Evolutionary conservation across 2,329 filamentous ascomycete species (phyloP).

Genomic region (Fusarium clavum): DNA sequence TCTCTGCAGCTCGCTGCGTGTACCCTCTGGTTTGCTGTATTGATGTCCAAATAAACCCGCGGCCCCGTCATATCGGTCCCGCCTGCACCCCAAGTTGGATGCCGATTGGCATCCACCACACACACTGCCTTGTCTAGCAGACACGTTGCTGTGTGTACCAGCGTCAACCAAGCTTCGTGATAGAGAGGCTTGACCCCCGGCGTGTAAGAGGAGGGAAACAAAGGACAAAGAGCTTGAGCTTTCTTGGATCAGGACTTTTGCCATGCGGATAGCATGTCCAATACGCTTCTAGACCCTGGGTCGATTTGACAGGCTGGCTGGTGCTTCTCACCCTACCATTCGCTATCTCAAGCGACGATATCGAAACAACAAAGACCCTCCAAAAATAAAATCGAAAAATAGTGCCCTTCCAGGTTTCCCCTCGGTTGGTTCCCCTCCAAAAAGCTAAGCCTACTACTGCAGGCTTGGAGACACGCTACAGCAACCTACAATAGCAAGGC

Average conservation of each 20-base stretch:
- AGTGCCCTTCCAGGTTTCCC: conserved; percentile 40
- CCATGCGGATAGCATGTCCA: conserved; percentile 17
- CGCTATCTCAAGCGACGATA: conserved; percentile 37
- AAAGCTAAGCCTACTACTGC: conserved; percentile 28
- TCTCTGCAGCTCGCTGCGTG: conserved; percentile 36
- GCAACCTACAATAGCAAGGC: conserved; percentile 36
- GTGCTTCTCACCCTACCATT: conserved; percentile 36
- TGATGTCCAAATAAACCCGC: conserved; percentile 48
- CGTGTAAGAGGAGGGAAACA: conserved; percentile 33
- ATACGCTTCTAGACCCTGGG: conserved; percentile 23
- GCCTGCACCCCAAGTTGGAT: conserved; percentile 41
- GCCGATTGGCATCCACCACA: conserved; percentile 46
- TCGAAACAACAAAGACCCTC: conserved; percentile 31
- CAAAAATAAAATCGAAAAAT: conserved; percentile 43
- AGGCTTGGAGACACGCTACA: conserved; percentile 29
- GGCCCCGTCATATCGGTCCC: conserved; percentile 47
- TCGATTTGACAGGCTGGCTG: conserved; percentile 23
- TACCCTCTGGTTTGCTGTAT: conserved; percentile 46
- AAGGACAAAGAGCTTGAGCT: conserved; percentile 30
- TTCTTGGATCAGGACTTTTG: conserved; percentile 26
- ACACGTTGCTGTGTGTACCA: conserved; percentile 43
- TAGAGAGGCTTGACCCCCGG: conserved; percentile 32
- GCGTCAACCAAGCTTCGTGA: conserved; percentile 33
- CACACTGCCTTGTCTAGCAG: conserved; percentile 38
- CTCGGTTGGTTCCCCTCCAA: conserved; percentile 35